Evolutionary conservation across 2,329 filamentous ascomycete genomes (phyloP).

Genomic region (Karstenula rhodostoma): DNA sequence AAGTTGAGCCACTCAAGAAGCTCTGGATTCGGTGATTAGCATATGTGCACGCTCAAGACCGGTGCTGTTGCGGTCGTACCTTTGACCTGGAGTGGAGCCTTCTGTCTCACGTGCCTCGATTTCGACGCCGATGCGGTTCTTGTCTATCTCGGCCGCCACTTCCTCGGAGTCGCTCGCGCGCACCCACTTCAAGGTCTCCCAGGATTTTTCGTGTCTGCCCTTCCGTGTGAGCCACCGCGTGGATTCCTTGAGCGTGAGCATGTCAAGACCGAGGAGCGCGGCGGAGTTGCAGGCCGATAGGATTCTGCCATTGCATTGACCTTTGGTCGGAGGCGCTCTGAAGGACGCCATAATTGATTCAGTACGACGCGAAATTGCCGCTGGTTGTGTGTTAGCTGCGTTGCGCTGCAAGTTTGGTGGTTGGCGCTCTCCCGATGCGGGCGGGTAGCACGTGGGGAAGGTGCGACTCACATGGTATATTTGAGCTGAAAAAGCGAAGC

Average conservation of each 20-base stretch:
- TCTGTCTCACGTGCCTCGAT: constrained; percentile 56
- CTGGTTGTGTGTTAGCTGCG: constrained; percentile 58
- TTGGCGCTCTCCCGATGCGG: neutral
- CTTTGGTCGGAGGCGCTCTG: constrained; percentile 39
- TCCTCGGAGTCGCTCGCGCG: constrained; percentile 53
- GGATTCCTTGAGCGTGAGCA: constrained; percentile 49
- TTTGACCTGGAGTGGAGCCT: constrained; percentile 50
- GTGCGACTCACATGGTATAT: constrained; percentile 53
- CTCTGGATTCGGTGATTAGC: constrained; percentile 15
- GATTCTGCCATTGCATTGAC: constrained; percentile 63
- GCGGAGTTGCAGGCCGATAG: constrained; percentile 56
- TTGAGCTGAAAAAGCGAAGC: constrained; percentile 61
- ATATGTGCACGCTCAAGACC: neutral
- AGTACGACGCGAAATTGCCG: constrained; percentile 63
- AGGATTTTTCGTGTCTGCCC: constrained; percentile 69
- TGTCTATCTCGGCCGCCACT: constrained; percentile 57
- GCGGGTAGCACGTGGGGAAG: neutral
- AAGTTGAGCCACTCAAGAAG: constrained; percentile 38
- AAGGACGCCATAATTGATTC: constrained; percentile 61
- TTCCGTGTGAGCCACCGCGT: constrained; percentile 72
- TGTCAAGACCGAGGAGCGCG: constrained; percentile 37
- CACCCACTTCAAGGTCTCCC: constrained; percentile 60
- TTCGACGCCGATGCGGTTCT: constrained; percentile 59
- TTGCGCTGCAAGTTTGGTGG: neutral
- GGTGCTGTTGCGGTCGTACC: constrained; percentile 15